A percentile compares a stretch with the other conserved stretches of the same genome.
Evolutionary conservation across 768 basidiomycete genomes (phyloP).

Genomic region (Brasilioporus rufonigricans): DNA sequence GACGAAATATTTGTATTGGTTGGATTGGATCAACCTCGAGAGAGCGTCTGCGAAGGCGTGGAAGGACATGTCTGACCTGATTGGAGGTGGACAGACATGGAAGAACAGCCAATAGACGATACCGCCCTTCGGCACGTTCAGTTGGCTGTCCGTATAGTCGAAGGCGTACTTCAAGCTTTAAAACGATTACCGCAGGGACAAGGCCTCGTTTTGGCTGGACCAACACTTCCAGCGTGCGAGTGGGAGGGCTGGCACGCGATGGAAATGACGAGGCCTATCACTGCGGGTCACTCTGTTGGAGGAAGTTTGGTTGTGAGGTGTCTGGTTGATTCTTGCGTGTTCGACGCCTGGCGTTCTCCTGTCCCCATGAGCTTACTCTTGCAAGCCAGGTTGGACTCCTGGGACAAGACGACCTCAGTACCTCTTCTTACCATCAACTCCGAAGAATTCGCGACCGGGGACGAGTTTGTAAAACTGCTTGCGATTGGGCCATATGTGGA

Average conservation of each 20-base stretch:
- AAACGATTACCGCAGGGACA: neutral
- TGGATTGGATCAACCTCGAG: conserved; percentile 31
- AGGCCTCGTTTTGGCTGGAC: neutral
- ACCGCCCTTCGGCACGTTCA: conserved; percentile 29
- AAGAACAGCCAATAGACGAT: conserved; percentile 34
- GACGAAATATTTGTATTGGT: conserved; percentile 31
- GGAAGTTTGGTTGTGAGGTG: conserved; percentile 27
- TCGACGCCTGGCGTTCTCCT: no score
- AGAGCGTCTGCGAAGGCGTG: neutral
- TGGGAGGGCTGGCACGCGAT: conserved; percentile 23
- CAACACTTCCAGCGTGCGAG: neutral
- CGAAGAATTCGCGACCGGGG: neutral
- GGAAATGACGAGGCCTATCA: conserved; percentile 21
- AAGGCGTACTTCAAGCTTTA: conserved; percentile 26
- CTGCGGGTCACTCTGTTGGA: conserved; percentile 34
- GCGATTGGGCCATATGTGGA: no score
- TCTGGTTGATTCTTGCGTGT: neutral
- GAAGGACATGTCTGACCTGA: neutral
- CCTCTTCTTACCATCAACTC: no score
- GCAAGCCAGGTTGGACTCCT: no score
- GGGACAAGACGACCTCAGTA: no score
- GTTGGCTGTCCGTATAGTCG: conserved; percentile 40
- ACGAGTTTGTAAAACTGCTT: no score
- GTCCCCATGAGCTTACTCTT: no score
- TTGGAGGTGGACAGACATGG: conserved; percentile 29